Base-by-base conservation (phyloP, 163 green algal species). In the Coccomyxa subellipsoidea region DNA sequence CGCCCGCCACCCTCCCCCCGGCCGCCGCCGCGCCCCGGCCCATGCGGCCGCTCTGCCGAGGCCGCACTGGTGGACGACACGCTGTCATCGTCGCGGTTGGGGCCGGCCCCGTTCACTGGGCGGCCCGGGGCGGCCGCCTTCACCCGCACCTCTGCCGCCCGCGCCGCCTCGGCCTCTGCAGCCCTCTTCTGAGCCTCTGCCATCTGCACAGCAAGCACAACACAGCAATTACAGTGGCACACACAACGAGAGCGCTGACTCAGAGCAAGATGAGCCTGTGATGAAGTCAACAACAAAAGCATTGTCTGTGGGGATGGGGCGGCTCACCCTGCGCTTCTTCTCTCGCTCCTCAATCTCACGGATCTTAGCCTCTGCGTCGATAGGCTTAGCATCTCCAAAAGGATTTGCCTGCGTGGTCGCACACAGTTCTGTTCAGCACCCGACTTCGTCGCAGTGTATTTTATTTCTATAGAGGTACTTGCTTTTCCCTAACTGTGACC, bases 361-460 rank as follows among this genome's bases (percentile, higher is more conserved):
- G 37, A 88, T 69, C 79, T 66, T 82, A 27, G 81, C 81, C 0
- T 54, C 47, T 27, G 82, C 79, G 35, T 88, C 84, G 31, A 86
- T 69, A n/a, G 84, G 84, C 79, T 88, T 88, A 39, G 84, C 84
- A 12, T 59, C 80, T 0, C 84, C 84, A 82, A 87, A 87, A 0
- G 84, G 84, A 37, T 87, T 87, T 12, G 70, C 29, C 84, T 87
- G 80, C 81, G 70, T 25, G 69, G 12, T 59, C 5, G 23, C 47
- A 59, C 4, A 18, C 47, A 59, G n/a, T n/a, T n/a, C n/a, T n/a
- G n/a, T n/a, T n/a, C n/a, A n/a, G n/a, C n/a, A n/a, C n/a, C n/a
- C n/a, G n/a, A n/a, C n/a, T n/a, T n/a, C n/a, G n/a, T n/a, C n/a
- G n/a, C n/a, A n/a, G n/a, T n/a, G n/a, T n/a, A n/a, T n/a, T n/a